Percentiles rank a stretch among this genome's conserved stretches.
Evolutionary conservation across 768 basidiomycete genomes (phyloP).

Genomic region (Termitomyces sp.): DNA sequence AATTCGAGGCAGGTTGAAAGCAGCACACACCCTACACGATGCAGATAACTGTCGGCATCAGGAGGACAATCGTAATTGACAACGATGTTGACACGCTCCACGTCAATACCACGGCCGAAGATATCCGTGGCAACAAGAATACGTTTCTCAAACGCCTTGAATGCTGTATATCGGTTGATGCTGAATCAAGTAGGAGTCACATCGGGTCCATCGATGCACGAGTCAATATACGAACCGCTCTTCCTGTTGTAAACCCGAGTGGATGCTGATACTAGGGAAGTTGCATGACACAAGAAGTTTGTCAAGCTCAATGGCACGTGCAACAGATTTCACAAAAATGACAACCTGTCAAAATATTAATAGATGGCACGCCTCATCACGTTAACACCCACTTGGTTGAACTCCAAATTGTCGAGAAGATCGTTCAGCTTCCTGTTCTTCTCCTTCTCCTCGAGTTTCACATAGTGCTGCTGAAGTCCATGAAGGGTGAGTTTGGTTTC

Average conservation of each 20-base stretch:
- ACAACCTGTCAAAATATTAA: constrained; percentile 67
- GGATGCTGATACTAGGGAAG: constrained; percentile 97
- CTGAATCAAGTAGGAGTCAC: constrained; percentile 34
- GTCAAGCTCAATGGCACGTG: constrained; percentile 94
- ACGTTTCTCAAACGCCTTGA: constrained; percentile 99
- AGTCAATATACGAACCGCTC: constrained; percentile 68
- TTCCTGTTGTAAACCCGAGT: constrained; percentile 91
- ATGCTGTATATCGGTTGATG: constrained; percentile 93
- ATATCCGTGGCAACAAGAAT: constrained; percentile 99
- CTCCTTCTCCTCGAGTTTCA: constrained; percentile 90
- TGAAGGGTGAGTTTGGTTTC: constrained; percentile 98
- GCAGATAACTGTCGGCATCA: constrained; percentile 97
- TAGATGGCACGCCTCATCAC: not conserved
- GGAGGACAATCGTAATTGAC: constrained; percentile 98
- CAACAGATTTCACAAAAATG: constrained; percentile 98
- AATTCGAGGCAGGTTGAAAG: not conserved
- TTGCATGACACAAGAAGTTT: constrained; percentile 95
- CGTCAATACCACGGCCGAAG: constrained; percentile 98
- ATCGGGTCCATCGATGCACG: not conserved
- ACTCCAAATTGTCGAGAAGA: constrained; percentile 91
- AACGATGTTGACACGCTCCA: constrained; percentile 99
- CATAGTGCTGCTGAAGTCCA: constrained; percentile 97
- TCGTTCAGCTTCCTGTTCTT: constrained; percentile 99
- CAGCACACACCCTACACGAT: constrained; percentile 83
- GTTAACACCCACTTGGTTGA: constrained; percentile 76